phyloP scores from a whole-genome alignment of 208 protist genomes.

The Crithidia mellificae region DNA sequence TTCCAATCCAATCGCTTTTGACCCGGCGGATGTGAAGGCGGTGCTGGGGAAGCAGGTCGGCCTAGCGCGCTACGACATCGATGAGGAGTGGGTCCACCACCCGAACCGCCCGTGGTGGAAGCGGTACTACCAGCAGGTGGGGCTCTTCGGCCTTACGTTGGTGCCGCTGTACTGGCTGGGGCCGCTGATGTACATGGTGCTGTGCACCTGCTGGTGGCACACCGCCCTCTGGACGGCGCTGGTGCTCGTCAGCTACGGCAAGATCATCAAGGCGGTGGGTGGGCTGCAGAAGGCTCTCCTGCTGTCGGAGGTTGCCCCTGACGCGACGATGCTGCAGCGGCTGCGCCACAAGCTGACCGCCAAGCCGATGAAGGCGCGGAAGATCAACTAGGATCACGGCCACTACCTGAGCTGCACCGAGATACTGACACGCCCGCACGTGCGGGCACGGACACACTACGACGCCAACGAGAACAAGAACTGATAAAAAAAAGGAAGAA shows the following conservation, averaged over 20 bases:
- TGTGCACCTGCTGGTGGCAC: conserved; percentile 27
- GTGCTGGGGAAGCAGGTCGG: conserved; percentile 55
- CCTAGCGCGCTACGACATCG: conserved; percentile 59
- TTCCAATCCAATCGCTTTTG: conserved; percentile 69
- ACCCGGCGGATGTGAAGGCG: conserved; percentile 49
- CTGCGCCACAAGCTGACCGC: conserved; percentile 10
- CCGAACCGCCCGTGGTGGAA: conserved; percentile 20
- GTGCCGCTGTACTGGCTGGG: conserved; percentile 25
- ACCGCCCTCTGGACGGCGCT: conserved; percentile 14
- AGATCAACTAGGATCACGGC: conserved; percentile 9
- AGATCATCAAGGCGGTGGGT: conserved; percentile 9
- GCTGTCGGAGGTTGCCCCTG: conserved; percentile 19
- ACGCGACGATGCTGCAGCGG: conserved; percentile 23
- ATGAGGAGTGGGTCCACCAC: conserved; percentile 32
- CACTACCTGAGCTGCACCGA: no score
- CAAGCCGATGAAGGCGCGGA: conserved; percentile 5
- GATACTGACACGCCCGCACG: no score
- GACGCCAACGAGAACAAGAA: no score
- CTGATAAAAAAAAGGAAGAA: no score
- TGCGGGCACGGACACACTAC: no score
- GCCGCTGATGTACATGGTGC: conserved; percentile 22
- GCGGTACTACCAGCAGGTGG: conserved; percentile 31
- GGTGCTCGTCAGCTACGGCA: conserved; percentile 11
- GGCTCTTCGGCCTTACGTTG: conserved; percentile 17
- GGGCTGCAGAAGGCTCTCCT: conserved; percentile 29